phyloP scores from a whole-genome alignment of 2,329 filamentous ascomycete genomes.

The Verruconis gallopava region DNA sequence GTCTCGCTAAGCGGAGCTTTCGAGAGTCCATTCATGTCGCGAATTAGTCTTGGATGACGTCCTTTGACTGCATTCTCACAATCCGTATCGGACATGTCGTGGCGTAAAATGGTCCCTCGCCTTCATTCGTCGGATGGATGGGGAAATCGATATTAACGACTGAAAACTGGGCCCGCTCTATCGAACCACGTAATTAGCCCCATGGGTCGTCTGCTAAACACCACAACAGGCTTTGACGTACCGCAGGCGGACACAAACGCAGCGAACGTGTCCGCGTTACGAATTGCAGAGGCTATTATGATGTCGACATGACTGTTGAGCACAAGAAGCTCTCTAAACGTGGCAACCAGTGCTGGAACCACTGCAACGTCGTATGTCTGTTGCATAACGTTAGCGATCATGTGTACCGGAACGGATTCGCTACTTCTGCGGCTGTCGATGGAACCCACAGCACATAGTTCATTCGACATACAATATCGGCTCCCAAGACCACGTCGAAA shows the following conservation, averaged over 20 bases:
- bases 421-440: constrained; percentile 2
- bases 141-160: constrained; percentile 20
- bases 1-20: too few relatives aligned
- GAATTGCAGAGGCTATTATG: constrained; percentile 56
- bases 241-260: constrained; percentile 48
- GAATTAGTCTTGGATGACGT: constrained; percentile 1
- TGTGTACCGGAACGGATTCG: constrained; percentile 10
- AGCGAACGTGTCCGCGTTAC: constrained; percentile 57
- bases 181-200: constrained; percentile 14
- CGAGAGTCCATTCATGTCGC: too few relatives aligned
- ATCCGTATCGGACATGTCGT: constrained; percentile 48
- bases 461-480: constrained; percentile 46
- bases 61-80: constrained; percentile 26
- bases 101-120: constrained; percentile 53
- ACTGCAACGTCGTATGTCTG: constrained; percentile 57
- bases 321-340: constrained; percentile 48
- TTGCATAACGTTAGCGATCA: not conserved
- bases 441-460: constrained; percentile 1
- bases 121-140: constrained; percentile 24
- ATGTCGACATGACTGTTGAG: constrained; percentile 44
- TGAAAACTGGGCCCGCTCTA: constrained; percentile 20
- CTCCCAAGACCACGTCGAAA: constrained; percentile 56
- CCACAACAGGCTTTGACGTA: constrained; percentile 24
- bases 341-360: constrained; percentile 51
- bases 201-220: not conserved